phyloP scores from a whole-genome alignment of 1,284 basidiomycete species.

The Athelia sp. region DNA sequence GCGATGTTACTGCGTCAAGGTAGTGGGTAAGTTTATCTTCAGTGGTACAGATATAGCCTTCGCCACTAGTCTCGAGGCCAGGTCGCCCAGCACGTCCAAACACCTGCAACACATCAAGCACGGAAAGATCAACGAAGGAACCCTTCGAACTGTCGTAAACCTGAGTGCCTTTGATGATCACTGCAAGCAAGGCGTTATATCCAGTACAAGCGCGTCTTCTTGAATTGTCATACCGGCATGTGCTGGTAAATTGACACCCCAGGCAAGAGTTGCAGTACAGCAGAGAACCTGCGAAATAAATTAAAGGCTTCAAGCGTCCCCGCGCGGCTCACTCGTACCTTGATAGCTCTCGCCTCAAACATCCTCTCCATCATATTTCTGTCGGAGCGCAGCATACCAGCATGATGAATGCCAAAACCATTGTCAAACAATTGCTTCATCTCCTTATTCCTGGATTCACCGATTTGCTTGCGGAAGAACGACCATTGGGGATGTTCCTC shows the following conservation, averaged over 20 bases:
- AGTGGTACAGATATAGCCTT: conserved; percentile 95
- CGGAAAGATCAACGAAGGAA: conserved; percentile 88
- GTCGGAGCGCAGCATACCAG: conserved; percentile 95
- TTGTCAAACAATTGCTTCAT: conserved; percentile 92
- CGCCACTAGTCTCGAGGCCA: conserved; percentile 92
- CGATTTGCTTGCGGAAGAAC: conserved; percentile 77
- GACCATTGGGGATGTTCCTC: conserved; percentile 73
- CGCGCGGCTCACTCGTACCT: conserved; percentile 45
- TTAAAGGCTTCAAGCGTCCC: not conserved
- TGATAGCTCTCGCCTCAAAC: conserved; percentile 90
- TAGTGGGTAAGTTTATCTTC: conserved; percentile 94
- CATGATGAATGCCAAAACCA: conserved; percentile 98
- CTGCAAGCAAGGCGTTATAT: conserved; percentile 29
- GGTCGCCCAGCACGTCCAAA: conserved; percentile 98
- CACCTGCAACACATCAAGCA: conserved; percentile 95
- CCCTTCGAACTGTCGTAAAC: conserved; percentile 90
- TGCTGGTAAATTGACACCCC: conserved; percentile 99
- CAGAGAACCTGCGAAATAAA: conserved; percentile 76
- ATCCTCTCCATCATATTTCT: conserved; percentile 94
- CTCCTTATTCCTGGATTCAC: conserved; percentile 87
- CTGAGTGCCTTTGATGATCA: conserved; percentile 98
- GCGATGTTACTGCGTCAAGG: conserved; percentile 83
- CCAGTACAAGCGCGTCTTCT: conserved; percentile 1
- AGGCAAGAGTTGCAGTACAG: conserved; percentile 97
- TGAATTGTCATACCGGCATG: conserved; percentile 70